A percentile compares a stretch with the other conserved stretches of the same genome.
phyloP scores from a whole-genome alignment of 495 filamentous ascomycete species.

The Penicillium cinerascens region DNA sequence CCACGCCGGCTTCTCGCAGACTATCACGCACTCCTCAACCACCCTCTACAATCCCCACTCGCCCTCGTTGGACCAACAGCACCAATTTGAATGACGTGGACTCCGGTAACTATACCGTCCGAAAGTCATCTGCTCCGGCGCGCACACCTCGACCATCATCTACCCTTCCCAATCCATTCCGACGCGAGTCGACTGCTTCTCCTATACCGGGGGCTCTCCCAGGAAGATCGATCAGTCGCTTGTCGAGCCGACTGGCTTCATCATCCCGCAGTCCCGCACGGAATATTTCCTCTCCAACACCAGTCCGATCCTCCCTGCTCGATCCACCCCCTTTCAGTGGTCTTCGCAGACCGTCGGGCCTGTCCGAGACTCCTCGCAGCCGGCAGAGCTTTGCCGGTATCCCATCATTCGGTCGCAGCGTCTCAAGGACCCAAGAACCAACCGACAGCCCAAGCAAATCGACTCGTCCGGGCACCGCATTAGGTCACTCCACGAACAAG shows the following conservation, averaged over 20 bases:
- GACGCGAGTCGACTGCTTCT: slow-evolving; percentile 41
- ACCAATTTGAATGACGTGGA: slow-evolving; percentile 68
- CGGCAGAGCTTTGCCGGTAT: slow-evolving; percentile 42
- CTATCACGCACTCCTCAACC: slow-evolving; percentile 41
- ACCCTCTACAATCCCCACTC: slow-evolving; percentile 47
- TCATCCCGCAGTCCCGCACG: slow-evolving; percentile 40
- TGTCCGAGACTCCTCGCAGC: slow-evolving; percentile 36
- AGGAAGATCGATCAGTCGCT: slow-evolving; percentile 30
- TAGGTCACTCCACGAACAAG: slow-evolving; percentile 44
- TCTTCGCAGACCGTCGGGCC: slow-evolving; percentile 29
- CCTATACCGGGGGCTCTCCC: slow-evolving; percentile 30
- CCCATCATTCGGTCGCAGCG: slow-evolving; percentile 34
- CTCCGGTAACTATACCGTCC: slow-evolving; percentile 62
- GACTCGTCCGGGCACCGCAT: slow-evolving; percentile 40
- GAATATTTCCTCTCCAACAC: slow-evolving; percentile 30
- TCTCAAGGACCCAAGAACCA: slow-evolving; percentile 25
- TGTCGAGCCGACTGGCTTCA: slow-evolving; percentile 39
- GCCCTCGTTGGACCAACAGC: slow-evolving; percentile 78
- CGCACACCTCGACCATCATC: slow-evolving; percentile 40
- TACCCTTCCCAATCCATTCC: slow-evolving; percentile 29
- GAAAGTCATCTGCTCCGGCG: slow-evolving; percentile 43
- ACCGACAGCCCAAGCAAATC: slow-evolving; percentile 34
- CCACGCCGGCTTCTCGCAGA: slow-evolving; percentile 47
- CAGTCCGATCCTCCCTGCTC: slow-evolving; percentile 25
- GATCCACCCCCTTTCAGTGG: slow-evolving; percentile 44